Conservation (phyloP, 208 protist species). For the Trypanosomatidae sp. region DNA sequence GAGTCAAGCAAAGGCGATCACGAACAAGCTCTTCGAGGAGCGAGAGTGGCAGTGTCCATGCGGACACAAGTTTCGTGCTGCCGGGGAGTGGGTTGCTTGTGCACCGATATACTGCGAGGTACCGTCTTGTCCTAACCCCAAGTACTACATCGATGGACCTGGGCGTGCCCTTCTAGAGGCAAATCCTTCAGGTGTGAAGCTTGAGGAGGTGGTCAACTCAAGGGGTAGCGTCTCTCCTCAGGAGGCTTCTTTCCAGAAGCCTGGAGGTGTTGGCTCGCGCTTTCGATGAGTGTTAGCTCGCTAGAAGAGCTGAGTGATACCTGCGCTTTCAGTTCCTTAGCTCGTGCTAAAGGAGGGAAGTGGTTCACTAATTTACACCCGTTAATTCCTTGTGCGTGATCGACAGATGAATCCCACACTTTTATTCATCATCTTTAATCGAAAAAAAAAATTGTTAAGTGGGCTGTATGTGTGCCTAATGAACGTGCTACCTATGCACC, state of each 20-base stretch:
- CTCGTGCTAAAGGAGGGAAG: background rate
- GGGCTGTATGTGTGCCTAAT: background rate
- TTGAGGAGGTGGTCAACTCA: conserved; percentile 56
- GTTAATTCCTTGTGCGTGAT: background rate
- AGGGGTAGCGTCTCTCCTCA: background rate
- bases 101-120: conserved; percentile 88
- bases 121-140: conserved; percentile 88
- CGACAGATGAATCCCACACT: background rate
- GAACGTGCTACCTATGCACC: background rate
- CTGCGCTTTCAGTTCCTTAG: background rate
- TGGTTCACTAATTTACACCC: background rate
- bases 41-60: conserved; percentile 91
- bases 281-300: conserved; percentile 38
- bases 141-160: conserved; percentile 88
- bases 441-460: background rate
- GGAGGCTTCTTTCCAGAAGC: conserved; percentile 16
- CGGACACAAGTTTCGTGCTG: conserved; percentile 85
- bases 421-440: conserved; percentile 6
- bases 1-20: conserved; percentile 58
- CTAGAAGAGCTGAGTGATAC: background rate
- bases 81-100: conserved; percentile 83
- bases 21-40: conserved; percentile 73
- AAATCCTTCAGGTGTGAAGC: conserved; percentile 77
- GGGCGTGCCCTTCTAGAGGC: conserved; percentile 80
- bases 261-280: conserved; percentile 61